These are phyloP conservation scores for Cornus florida DNA, from an alignment of 148 eudicot genomes.

Conservation along the genomic window DNA sequence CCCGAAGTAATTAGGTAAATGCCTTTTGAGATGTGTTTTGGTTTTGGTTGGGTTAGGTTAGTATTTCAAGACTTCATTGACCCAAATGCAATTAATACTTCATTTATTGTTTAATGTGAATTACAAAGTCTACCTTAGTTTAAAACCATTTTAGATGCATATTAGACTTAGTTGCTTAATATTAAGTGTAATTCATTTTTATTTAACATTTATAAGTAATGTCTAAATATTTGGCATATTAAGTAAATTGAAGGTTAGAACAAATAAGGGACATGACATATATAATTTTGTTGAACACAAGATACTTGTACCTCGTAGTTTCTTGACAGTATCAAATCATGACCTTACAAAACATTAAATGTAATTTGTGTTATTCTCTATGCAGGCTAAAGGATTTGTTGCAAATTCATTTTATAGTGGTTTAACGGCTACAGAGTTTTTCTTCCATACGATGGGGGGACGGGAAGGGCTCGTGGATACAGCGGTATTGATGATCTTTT, in stretches of 20 bases:
- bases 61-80: too few relatives aligned
- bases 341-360: neutral
- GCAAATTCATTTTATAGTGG: conserved; percentile 92
- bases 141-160: too few relatives aligned
- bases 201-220: too few relatives aligned
- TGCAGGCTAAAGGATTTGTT: conserved; percentile 98
- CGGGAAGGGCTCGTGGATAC: conserved; percentile 99
- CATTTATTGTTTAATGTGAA: too few relatives aligned
- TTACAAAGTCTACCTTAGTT: too few relatives aligned
- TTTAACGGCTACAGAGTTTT: conserved; percentile 90
- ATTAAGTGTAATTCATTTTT: too few relatives aligned
- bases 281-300: too few relatives aligned
- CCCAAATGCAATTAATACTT: too few relatives aligned
- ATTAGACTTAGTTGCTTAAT: too few relatives aligned
- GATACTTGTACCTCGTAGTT: neutral
- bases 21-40: too few relatives aligned
- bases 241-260: neutral
- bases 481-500: conserved; percentile 60
- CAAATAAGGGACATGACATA: neutral
- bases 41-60: too few relatives aligned
- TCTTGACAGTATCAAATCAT: neutral
- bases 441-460: conserved; percentile 99
- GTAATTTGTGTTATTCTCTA: conserved; percentile 9
- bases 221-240: neutral
- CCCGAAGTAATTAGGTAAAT: too few relatives aligned